A percentile compares a stretch with the other conserved stretches of the same genome.
These are phyloP conservation scores for Beauveria sp. DNA, from an alignment of 2,329 filamentous ascomycete genomes.

Conservation along the genomic window DNA sequence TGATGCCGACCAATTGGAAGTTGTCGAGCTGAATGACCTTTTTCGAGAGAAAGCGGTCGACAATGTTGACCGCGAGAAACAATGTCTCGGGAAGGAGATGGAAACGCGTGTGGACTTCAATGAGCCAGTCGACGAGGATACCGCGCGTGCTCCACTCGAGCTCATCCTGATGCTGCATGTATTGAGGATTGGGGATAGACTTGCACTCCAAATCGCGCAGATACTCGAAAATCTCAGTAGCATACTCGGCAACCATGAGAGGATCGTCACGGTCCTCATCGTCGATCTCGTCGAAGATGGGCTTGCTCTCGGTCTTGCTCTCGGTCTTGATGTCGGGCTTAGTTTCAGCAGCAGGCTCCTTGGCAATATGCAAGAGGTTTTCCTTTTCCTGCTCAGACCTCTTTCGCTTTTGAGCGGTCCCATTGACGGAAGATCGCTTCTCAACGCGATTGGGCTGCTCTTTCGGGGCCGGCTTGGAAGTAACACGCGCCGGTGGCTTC, in stretches of 20 bases:
- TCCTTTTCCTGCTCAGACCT: conserved; percentile 19
- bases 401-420: conserved; percentile 57
- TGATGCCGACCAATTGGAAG: conserved; percentile 92
- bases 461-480: conserved; percentile 59
- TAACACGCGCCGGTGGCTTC: conserved; percentile 53
- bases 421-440: conserved; percentile 66
- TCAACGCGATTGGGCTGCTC: conserved; percentile 46
- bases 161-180: conserved; percentile 92
- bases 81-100: conserved; percentile 91
- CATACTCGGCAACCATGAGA: conserved; percentile 96
- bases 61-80: conserved; percentile 95
- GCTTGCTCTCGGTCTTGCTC: conserved; percentile 24
- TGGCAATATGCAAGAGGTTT: conserved; percentile 12
- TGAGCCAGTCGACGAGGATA: conserved; percentile 95
- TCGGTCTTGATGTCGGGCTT: conserved; percentile 23
- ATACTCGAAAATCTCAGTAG: conserved; percentile 95
- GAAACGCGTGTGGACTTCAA: conserved; percentile 96
- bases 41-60: conserved; percentile 91
- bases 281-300: conserved; percentile 57
- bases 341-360: conserved; percentile 22
- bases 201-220: conserved; percentile 76
- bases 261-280: conserved; percentile 86
- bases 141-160: conserved; percentile 98
- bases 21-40: conserved; percentile 96
- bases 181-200: conserved; percentile 77